A percentile compares a stretch with the other conserved stretches of the same genome.
These are phyloP conservation scores for Rhizopus arrhizus DNA, from an alignment of 371 early-diverging fungal species.

Conservation along the genomic window DNA sequence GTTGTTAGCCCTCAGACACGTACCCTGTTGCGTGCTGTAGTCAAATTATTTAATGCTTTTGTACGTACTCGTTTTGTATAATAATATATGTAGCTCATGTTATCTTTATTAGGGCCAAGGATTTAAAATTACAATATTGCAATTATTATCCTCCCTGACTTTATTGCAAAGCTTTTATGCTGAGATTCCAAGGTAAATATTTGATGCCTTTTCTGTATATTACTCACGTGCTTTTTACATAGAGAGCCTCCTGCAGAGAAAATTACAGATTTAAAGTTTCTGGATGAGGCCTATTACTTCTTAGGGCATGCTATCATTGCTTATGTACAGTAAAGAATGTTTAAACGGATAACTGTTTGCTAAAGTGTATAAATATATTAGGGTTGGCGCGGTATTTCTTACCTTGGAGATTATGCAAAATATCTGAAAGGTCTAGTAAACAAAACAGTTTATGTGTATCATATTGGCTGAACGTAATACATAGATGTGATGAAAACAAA, in stretches of 20 bases:
- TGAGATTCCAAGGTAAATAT: constrained; percentile 52
- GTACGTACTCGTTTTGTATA: constrained; percentile 25
- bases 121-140: constrained; percentile 69
- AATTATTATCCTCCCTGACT: constrained; percentile 70
- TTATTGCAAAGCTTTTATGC: constrained; percentile 65
- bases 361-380: constrained; percentile 3
- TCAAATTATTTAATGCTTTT: constrained; percentile 52
- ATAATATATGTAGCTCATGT: neutral
- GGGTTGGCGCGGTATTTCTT: constrained; percentile 56
- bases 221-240: neutral
- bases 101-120: constrained; percentile 63
- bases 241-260: constrained; percentile 49
- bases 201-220: neutral
- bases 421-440: constrained; percentile 34
- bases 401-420: constrained; percentile 56
- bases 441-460: no score
- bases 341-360: no score
- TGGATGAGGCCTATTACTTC: constrained; percentile 52
- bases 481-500: constrained; percentile 67
- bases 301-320: constrained; percentile 54
- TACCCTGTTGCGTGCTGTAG: constrained; percentile 49
- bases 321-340: constrained; percentile 26
- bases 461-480: no score
- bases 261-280: constrained; percentile 41
- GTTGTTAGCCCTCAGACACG: constrained; percentile 56